Evolutionary conservation across 139 green algal genomes (phyloP).

Genomic region (Micractinium conductrix): DNA sequence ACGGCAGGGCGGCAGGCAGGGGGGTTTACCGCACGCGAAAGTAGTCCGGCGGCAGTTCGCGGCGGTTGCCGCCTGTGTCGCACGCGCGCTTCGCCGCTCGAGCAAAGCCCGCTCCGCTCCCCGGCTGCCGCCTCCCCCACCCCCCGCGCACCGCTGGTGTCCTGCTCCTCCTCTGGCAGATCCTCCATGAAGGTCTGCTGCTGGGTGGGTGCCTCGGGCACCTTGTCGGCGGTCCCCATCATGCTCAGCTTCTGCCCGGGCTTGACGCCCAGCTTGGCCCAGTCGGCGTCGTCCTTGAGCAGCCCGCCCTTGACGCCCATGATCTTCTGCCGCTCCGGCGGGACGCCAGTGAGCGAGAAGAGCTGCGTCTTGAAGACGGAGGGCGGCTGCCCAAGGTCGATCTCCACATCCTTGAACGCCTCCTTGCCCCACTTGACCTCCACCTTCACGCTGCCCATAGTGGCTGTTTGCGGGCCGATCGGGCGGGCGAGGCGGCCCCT

Average conservation of each 20-base stretch:
- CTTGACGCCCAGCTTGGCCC: conserved; percentile 83
- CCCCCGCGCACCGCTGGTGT: conserved; percentile 45
- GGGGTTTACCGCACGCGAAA: no score
- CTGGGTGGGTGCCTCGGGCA: conserved; percentile 73
- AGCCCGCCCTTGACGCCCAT: conserved; percentile 94
- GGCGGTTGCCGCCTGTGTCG: no score
- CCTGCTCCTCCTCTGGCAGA: conserved; percentile 87
- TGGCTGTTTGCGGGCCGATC: not conserved
- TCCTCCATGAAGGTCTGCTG: conserved; percentile 91
- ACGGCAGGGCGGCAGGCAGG: not conserved
- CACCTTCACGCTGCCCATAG: conserved; percentile 63
- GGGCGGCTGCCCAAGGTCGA: conserved; percentile 80
- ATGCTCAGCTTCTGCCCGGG: conserved; percentile 93
- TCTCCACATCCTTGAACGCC: conserved; percentile 85
- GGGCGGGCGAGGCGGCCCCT: no score
- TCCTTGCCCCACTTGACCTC: conserved; percentile 96
- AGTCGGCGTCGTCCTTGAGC: conserved; percentile 93
- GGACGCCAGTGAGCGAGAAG: conserved; percentile 92
- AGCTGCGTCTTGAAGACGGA: conserved; percentile 97
- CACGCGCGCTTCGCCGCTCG: not conserved
- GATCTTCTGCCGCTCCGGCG: conserved; percentile 95
- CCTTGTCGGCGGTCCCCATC: conserved; percentile 93
- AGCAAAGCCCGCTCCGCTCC: no score
- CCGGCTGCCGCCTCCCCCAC: no score
- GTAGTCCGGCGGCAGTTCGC: no score